Percentiles rank a stretch among this genome's conserved stretches.
Conservation (phyloP, 75 land plant species). For the Chamaecyparis obtusa region DNA sequence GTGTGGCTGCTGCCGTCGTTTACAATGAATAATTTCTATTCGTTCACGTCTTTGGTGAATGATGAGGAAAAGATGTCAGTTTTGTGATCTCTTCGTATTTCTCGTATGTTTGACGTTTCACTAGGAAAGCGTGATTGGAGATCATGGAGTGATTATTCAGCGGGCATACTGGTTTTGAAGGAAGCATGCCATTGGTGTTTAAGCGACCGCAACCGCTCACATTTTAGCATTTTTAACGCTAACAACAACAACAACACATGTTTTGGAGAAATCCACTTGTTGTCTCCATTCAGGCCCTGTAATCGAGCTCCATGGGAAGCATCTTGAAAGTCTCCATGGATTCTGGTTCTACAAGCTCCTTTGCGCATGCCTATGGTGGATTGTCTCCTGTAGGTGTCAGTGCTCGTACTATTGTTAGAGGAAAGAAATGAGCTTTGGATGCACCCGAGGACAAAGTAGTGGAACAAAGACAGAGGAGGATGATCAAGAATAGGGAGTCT, state of each 20-base stretch:
- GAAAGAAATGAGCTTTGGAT: slow-evolving; percentile 15
- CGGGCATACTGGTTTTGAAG: too few relatives aligned
- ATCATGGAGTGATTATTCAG: too few relatives aligned
- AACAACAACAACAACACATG: neutral
- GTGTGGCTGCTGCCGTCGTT: too few relatives aligned
- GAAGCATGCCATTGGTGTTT: too few relatives aligned
- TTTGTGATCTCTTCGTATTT: too few relatives aligned
- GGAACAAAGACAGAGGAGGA: slow-evolving; percentile 58
- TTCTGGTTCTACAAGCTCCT: neutral
- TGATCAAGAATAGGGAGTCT: slow-evolving; percentile 73
- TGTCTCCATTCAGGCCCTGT: neutral
- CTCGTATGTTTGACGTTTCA: too few relatives aligned
- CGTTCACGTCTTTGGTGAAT: too few relatives aligned
- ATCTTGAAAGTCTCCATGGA: neutral
- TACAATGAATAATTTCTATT: too few relatives aligned
- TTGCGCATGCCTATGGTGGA: neutral
- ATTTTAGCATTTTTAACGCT: neutral
- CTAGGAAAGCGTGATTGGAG: too few relatives aligned
- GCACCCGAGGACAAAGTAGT: slow-evolving; percentile 36
- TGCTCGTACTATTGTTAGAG: neutral
- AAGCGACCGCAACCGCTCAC: neutral
- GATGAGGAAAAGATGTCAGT: too few relatives aligned
- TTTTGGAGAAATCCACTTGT: neutral
- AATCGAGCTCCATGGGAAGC: neutral
- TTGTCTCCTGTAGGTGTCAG: neutral